phyloP scores from a whole-genome alignment of 495 filamentous ascomycete genomes.

The Sporormia fimetaria region DNA sequence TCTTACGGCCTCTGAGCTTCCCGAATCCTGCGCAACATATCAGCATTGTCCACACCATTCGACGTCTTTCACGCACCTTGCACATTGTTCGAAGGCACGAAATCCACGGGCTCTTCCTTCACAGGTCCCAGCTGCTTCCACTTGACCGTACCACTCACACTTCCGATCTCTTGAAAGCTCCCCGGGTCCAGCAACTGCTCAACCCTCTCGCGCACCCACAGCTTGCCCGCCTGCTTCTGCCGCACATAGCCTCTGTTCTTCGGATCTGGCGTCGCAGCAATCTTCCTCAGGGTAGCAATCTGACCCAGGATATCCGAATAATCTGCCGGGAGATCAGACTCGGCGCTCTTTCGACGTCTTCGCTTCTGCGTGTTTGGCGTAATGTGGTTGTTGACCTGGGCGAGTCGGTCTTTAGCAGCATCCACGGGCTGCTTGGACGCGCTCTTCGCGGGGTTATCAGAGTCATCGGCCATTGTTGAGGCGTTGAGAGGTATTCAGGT shows the following conservation, averaged over 20 bases:
- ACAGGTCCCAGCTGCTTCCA: constrained; percentile 42
- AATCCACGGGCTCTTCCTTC: constrained; percentile 41
- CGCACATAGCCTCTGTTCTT: constrained; percentile 45
- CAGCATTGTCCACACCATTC: background rate
- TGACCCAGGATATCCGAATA: constrained; percentile 49
- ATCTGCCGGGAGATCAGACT: constrained; percentile 41
- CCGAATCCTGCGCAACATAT: constrained; percentile 34
- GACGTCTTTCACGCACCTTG: constrained; percentile 25
- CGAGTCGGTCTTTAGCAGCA: constrained; percentile 21
- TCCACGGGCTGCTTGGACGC: background rate
- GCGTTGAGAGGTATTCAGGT: too few species aligned
- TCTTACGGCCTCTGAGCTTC: constrained; percentile 40
- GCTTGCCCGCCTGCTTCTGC: constrained; percentile 51
- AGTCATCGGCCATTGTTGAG: constrained; percentile 11
- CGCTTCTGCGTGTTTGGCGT: constrained; percentile 14
- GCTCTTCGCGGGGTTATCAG: background rate
- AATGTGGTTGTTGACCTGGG: constrained; percentile 20
- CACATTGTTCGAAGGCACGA: constrained; percentile 46
- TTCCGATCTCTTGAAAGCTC: constrained; percentile 47
- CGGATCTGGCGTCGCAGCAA: constrained; percentile 43
- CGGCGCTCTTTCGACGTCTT: constrained; percentile 12
- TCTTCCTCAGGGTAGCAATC: constrained; percentile 38
- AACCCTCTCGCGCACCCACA: constrained; percentile 54
- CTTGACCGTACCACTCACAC: constrained; percentile 45
- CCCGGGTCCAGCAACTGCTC: constrained; percentile 43